Conservation (phyloP, 179 eudicot species). For the Vitellaria paradoxa region DNA sequence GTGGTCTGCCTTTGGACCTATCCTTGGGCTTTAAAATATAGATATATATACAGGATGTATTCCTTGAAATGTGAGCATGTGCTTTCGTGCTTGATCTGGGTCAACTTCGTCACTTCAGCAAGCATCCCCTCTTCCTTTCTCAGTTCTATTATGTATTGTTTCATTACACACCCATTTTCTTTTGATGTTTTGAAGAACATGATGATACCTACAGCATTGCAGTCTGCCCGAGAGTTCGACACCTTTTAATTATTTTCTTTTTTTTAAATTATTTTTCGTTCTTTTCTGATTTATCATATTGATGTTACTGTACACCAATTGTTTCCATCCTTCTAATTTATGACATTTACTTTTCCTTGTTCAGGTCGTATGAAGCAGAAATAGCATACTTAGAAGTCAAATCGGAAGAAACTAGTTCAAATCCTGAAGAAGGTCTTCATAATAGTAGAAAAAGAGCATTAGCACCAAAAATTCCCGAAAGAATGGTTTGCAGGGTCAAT, state of each 20-base stretch:
- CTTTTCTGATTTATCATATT: neutral
- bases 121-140: neutral
- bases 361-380: conserved; percentile 94
- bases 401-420: conserved; percentile 33
- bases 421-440: conserved; percentile 28
- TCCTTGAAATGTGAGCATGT: neutral
- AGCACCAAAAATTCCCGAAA: conserved; percentile 38
- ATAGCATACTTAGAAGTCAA: conserved; percentile 70
- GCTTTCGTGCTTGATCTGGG: neutral
- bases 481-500: conserved; percentile 63
- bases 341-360: conserved; percentile 8
- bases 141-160: neutral
- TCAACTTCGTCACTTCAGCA: neutral
- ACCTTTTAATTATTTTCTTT: neutral
- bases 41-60: neutral
- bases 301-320: neutral
- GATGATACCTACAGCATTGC: neutral
- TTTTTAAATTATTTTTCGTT: neutral
- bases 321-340: neutral
- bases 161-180: neutral
- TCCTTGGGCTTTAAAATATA: neutral
- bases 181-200: neutral
- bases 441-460: conserved; percentile 23
- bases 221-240: neutral
- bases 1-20: neutral